Evolutionary conservation across 2,329 filamentous ascomycete genomes (phyloP).

Genomic region (Arthrinium phaeospermum): DNA sequence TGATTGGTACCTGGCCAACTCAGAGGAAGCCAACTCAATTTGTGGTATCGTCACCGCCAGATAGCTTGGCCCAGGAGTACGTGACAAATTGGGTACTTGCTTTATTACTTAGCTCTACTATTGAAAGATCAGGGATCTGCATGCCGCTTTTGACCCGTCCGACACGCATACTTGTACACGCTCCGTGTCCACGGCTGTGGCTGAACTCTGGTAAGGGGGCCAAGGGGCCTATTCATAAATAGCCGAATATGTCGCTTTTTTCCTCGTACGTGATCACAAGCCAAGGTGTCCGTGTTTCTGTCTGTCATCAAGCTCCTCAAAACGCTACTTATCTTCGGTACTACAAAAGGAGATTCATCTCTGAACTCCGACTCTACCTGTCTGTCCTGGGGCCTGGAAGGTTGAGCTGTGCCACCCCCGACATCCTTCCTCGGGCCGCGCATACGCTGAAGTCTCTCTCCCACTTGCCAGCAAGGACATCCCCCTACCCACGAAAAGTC

Average conservation of each 20-base stretch:
- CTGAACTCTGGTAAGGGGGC: constrained; percentile 1
- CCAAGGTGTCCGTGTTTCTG: background rate
- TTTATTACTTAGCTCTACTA: background rate
- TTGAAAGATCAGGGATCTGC: constrained; percentile 16
- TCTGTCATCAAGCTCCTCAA: background rate
- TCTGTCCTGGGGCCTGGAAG: background rate
- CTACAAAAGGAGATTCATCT: constrained; percentile 7
- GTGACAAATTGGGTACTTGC: constrained; percentile 2
- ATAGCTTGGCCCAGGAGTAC: background rate
- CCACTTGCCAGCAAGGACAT: background rate
- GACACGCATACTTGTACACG: background rate
- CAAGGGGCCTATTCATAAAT: constrained; percentile 14
- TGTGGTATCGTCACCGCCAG: constrained; percentile 17
- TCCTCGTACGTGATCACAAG: background rate
- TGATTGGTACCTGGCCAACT: constrained; percentile 14
- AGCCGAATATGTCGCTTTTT: constrained; percentile 7
- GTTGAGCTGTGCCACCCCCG: constrained; percentile 12
- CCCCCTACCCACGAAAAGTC: background rate
- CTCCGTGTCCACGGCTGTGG: background rate
- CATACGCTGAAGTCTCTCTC: constrained; percentile 4
- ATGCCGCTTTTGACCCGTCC: constrained; percentile 7
- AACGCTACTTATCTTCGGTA: background rate
- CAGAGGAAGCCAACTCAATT: constrained; percentile 12
- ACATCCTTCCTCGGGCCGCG: background rate
- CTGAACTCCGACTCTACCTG: background rate